Percentiles rank a stretch among this genome's conserved stretches.
Conservation (phyloP, 805 yeast species). For the Candida alai region DNA sequence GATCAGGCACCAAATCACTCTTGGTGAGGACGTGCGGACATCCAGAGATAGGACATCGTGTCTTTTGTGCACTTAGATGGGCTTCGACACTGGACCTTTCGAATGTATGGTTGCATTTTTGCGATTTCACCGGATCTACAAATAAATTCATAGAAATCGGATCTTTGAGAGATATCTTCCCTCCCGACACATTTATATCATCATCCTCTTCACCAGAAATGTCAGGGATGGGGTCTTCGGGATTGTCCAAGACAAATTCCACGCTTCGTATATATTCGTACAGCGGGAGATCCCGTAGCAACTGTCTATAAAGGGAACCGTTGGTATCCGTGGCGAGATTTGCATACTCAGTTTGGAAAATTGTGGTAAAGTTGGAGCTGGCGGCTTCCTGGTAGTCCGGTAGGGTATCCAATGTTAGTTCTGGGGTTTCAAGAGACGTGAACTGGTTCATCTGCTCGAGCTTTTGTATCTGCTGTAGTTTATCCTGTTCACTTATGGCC, state of each 20-base stretch:
- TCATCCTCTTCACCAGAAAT: constrained; percentile 46
- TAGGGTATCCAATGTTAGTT: constrained; percentile 19
- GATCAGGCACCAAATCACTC: constrained; percentile 43
- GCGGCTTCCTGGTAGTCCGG: constrained; percentile 14
- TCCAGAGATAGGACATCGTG: constrained; percentile 57
- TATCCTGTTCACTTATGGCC: constrained; percentile 10
- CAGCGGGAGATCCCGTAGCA: no score
- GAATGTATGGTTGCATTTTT: constrained; percentile 58
- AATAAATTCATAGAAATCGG: constrained; percentile 58
- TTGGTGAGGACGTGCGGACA: constrained; percentile 38
- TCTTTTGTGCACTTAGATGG: constrained; percentile 19
- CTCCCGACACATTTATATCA: constrained; percentile 66
- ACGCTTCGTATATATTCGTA: no score
- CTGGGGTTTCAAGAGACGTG: constrained; percentile 16
- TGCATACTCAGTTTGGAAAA: no score
- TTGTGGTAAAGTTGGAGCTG: constrained; percentile 15
- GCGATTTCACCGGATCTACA: constrained; percentile 52
- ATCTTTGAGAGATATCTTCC: constrained; percentile 62
- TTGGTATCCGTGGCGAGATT: no score
- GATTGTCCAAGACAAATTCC: constrained; percentile 51
- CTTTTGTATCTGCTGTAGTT: constrained; percentile 8
- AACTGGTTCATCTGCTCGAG: constrained; percentile 1
- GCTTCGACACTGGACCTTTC: constrained; percentile 45
- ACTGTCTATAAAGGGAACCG: no score
- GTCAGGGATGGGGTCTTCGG: constrained; percentile 60